phyloP scores from a whole-genome alignment of 352 stramenopile genomes.

The Phytophthora europaea region DNA sequence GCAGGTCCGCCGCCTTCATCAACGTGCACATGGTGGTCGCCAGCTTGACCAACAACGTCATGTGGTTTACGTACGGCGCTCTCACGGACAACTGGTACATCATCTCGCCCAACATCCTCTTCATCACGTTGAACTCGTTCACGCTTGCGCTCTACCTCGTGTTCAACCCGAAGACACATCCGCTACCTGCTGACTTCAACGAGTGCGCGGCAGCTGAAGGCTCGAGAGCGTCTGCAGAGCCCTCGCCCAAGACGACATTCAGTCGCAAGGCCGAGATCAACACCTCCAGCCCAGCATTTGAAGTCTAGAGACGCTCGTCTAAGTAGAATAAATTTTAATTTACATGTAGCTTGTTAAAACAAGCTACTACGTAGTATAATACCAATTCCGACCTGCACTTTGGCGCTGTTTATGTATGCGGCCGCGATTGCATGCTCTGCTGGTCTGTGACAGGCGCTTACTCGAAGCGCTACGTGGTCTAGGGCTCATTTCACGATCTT shows the following conservation, averaged over 20 bases:
- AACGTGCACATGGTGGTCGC: slow-evolving; percentile 58
- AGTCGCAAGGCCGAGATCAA: slow-evolving; percentile 2
- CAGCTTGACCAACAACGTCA: slow-evolving; percentile 49
- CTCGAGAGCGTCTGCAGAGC: slow-evolving; percentile 3
- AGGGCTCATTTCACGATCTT: slow-evolving; percentile 13
- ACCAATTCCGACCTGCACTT: background rate
- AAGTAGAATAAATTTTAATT: slow-evolving; percentile 1
- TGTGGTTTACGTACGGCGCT: slow-evolving; percentile 57
- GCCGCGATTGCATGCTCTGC: slow-evolving; percentile 9
- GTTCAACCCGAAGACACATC: slow-evolving; percentile 34
- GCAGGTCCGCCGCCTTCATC: slow-evolving; percentile 45
- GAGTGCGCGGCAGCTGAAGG: background rate
- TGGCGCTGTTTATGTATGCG: slow-evolving; percentile 17
- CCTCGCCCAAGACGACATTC: slow-evolving; percentile 10
- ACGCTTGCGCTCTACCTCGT: slow-evolving; percentile 33
- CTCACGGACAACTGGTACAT: slow-evolving; percentile 38
- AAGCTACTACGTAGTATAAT: too few species aligned
- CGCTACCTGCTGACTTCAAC: slow-evolving; percentile 19
- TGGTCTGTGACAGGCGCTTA: slow-evolving; percentile 1
- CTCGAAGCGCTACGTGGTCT: slow-evolving; percentile 16
- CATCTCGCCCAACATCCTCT: slow-evolving; percentile 38
- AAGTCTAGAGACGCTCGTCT: slow-evolving; percentile 17
- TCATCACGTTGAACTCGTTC: slow-evolving; percentile 31
- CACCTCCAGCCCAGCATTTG: slow-evolving; percentile 8
- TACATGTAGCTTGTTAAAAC: too few species aligned